These are phyloP conservation scores for Urochloa ruziziensis DNA, from an alignment of 176 grass and related monocot genomes.

Conservation along the genomic window DNA sequence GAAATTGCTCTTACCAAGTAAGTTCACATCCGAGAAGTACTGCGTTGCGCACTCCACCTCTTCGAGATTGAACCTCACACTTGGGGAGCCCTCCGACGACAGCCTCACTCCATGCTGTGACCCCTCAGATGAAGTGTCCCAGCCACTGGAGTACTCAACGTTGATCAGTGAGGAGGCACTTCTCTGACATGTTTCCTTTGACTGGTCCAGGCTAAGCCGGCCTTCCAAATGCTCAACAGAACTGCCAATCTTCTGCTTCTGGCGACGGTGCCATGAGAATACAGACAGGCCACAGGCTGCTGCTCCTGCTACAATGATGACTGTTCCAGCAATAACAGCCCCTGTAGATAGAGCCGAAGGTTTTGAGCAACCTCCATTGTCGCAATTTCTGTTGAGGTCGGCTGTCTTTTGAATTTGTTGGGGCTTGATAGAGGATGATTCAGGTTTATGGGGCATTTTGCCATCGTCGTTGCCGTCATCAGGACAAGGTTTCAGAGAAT, in stretches of 20 bases:
- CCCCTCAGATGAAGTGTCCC: constrained; percentile 52
- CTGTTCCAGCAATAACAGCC: constrained; percentile 45
- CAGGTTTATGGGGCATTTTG: constrained; percentile 62
- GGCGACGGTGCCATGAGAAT: constrained; percentile 53
- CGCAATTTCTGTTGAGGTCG: constrained; percentile 27
- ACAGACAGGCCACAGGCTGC: constrained; percentile 43
- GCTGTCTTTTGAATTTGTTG: constrained; percentile 47
- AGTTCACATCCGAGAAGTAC: constrained; percentile 61
- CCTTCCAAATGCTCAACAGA: constrained; percentile 59
- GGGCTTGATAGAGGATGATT: constrained; percentile 53
- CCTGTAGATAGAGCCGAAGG: constrained; percentile 38
- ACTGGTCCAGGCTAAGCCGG: constrained; percentile 43
- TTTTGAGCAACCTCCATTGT: constrained; percentile 19
- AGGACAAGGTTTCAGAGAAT: constrained; percentile 51
- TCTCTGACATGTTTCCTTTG: constrained; percentile 45
- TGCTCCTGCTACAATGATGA: constrained; percentile 45
- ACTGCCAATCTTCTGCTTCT: constrained; percentile 71
- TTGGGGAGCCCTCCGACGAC: constrained; percentile 49
- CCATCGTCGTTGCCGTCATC: constrained; percentile 14
- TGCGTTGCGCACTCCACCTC: constrained; percentile 78
- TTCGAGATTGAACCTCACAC: constrained; percentile 70
- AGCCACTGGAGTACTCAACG: constrained; percentile 55
- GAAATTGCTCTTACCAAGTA: constrained; percentile 61
- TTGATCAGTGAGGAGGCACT: constrained; percentile 48
- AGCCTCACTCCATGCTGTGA: constrained; percentile 39